Percentiles rank a stretch among this genome's conserved stretches.
Conservation (phyloP, 1,284 basidiomycete species). For the Mycosarcoma maydis region DNA sequence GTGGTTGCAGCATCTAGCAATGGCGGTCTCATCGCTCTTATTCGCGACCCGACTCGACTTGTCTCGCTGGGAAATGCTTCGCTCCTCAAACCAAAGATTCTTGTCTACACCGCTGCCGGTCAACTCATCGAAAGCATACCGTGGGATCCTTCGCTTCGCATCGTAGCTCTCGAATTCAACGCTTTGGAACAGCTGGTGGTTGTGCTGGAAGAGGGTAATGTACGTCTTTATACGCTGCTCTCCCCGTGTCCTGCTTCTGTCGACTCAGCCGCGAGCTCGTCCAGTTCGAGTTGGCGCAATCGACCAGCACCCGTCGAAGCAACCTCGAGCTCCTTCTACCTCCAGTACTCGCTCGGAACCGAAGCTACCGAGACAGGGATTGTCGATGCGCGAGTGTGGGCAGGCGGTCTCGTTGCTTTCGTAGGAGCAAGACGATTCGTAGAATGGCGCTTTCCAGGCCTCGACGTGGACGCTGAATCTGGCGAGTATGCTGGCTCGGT, state of each 20-base stretch:
- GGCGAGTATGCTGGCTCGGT: constrained; percentile 30
- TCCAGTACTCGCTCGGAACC: constrained; percentile 82
- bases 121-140: constrained; percentile 68
- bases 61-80: constrained; percentile 77
- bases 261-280: constrained; percentile 10
- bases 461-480: constrained; percentile 72
- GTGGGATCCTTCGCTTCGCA: constrained; percentile 80
- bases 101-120: constrained; percentile 70
- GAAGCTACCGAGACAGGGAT: constrained; percentile 85
- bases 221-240: constrained; percentile 84
- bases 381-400: constrained; percentile 83
- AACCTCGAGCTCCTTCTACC: constrained; percentile 76
- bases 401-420: constrained; percentile 85
- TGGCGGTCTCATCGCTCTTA: constrained; percentile 87
- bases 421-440: constrained; percentile 80
- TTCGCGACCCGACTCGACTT: constrained; percentile 84
- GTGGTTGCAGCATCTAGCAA: constrained; percentile 82
- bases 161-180: constrained; percentile 85
- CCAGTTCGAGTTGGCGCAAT: constrained; percentile 18
- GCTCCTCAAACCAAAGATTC: constrained; percentile 75
- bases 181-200: constrained; percentile 81
- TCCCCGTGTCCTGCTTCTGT: constrained; percentile 43
- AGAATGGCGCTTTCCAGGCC: constrained; percentile 75
- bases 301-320: constrained; percentile 42
- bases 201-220: constrained; percentile 89